Conservation (phyloP, 495 filamentous ascomycete species). For the Sabuloglossum arenarium region DNA sequence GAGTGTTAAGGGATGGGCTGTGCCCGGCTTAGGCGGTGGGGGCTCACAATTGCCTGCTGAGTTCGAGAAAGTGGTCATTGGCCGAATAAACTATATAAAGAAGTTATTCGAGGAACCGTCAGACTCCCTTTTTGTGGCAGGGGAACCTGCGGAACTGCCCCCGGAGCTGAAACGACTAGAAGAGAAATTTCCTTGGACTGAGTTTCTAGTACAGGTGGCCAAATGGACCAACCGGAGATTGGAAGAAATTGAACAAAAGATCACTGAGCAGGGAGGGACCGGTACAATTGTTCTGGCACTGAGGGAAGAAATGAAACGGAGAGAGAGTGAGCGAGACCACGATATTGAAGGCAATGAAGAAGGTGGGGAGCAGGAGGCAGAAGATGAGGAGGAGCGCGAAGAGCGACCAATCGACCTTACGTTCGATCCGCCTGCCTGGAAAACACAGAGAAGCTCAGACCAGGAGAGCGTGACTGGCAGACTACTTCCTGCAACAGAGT, state of each 20-base stretch:
- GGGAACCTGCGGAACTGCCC: slow-evolving; percentile 7
- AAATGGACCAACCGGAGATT: slow-evolving; percentile 12
- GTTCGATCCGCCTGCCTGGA: slow-evolving; percentile 1
- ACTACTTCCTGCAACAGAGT: neutral
- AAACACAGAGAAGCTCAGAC: neutral
- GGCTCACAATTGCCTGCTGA: slow-evolving; percentile 2
- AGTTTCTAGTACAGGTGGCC: slow-evolving; percentile 9
- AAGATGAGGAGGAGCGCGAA: neutral
- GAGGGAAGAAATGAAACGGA: slow-evolving; percentile 4
- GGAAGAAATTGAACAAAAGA: slow-evolving; percentile 10
- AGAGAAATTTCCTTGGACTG: slow-evolving; percentile 14
- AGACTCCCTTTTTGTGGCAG: slow-evolving; percentile 1
- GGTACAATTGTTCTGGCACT: slow-evolving; percentile 9
- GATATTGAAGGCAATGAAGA: neutral
- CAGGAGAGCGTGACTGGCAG: neutral
- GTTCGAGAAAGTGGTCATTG: neutral
- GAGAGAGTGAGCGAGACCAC: neutral
- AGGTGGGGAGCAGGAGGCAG: slow-evolving; percentile 4
- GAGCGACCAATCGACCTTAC: slow-evolving; percentile 1
- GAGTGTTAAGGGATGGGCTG: slow-evolving; percentile 9
- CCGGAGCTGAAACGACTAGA: slow-evolving; percentile 17
- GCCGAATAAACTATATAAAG: slow-evolving; percentile 14
- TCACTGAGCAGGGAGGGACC: slow-evolving; percentile 12
- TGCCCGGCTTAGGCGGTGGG: slow-evolving; percentile 4
- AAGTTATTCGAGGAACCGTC: slow-evolving; percentile 9